phyloP scores from a whole-genome alignment of 805 yeast genomes.

The Torulaspora delbrueckii region DNA sequence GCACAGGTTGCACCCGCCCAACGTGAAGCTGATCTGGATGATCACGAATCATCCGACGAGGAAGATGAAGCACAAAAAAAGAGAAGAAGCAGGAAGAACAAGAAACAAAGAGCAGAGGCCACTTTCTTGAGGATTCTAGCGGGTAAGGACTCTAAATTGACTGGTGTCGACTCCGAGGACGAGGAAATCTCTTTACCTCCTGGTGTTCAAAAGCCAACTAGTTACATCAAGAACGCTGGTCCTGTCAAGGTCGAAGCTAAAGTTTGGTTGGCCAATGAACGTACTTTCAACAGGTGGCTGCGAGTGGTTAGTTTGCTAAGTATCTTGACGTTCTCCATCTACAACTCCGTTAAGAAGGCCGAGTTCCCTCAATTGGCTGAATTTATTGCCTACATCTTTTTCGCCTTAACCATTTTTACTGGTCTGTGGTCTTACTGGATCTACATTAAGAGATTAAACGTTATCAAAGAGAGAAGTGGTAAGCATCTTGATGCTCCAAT shows the following conservation, averaged over 20 bases:
- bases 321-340: constrained; percentile 77
- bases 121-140: constrained; percentile 37
- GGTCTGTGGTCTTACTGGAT: constrained; percentile 87
- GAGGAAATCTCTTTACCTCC: constrained; percentile 82
- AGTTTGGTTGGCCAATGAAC: constrained; percentile 97
- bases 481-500: constrained; percentile 82
- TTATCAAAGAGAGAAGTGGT: constrained; percentile 78
- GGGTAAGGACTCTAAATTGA: constrained; percentile 41
- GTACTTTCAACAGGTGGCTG: constrained; percentile 95
- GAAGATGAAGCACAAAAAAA: constrained; percentile 21
- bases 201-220: constrained; percentile 80
- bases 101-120: constrained; percentile 23
- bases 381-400: constrained; percentile 70
- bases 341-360: constrained; percentile 66
- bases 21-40: constrained; percentile 47
- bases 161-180: constrained; percentile 76
- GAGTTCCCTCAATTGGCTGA: constrained; percentile 61
- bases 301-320: constrained; percentile 82
- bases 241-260: constrained; percentile 94
- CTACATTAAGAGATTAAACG: constrained; percentile 62
- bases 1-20: constrained; percentile 3
- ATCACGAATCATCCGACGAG: constrained; percentile 51
- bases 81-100: constrained; percentile 26
- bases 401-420: constrained; percentile 73
- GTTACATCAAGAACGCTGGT: constrained; percentile 79